phyloP scores from a whole-genome alignment of 257 asterid species.

The Gentiana macrophylla region DNA sequence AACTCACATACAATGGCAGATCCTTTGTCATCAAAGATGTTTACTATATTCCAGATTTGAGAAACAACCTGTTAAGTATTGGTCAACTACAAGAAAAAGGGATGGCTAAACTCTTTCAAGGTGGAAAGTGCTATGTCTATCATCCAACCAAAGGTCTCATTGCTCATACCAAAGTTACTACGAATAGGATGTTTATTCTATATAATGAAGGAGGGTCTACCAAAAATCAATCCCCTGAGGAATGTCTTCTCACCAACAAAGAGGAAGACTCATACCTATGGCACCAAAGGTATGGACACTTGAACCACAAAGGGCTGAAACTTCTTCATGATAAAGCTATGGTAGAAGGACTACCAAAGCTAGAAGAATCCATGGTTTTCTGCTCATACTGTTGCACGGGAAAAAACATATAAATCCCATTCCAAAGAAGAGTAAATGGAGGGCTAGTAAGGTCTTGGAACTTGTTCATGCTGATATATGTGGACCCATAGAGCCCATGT shows the following conservation, averaged over 20 bases:
- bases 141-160: background rate
- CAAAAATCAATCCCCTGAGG: background rate
- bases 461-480: background rate
- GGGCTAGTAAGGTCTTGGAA: background rate
- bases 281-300: background rate
- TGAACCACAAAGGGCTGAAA: background rate
- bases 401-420: background rate
- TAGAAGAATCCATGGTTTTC: background rate
- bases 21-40: background rate
- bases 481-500: background rate
- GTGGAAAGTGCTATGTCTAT: background rate
- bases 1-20: background rate
- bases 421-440: background rate
- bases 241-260: background rate
- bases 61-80: background rate
- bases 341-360: background rate
- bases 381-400: background rate
- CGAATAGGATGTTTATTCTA: background rate
- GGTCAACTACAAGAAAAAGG: conserved; percentile 1
- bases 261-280: background rate
- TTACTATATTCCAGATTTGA: background rate
- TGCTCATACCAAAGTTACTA: background rate
- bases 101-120: background rate
- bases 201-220: background rate
- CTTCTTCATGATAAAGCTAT: background rate